Conservation (phyloP, 305 asterid species). For the Fraxinus latifolia region DNA sequence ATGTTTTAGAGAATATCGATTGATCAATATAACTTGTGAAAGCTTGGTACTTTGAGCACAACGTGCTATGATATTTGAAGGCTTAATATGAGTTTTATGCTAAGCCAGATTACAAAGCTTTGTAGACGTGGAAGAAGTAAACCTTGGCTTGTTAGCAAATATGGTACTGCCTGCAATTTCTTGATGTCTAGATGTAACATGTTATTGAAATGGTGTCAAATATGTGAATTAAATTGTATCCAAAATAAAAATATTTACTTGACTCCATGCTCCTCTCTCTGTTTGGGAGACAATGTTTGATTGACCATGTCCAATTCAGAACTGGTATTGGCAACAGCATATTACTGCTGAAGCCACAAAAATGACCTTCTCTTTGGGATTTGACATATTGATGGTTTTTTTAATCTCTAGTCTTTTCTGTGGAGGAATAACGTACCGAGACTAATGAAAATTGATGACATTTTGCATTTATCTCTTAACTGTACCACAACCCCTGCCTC, state of each 20-base stretch:
- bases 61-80: background rate
- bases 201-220: background rate
- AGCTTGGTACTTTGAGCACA: background rate
- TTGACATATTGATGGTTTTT: background rate
- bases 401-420: background rate
- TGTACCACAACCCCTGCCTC: background rate
- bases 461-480: background rate
- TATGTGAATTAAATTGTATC: background rate
- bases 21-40: background rate
- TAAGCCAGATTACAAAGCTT: background rate
- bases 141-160: background rate
- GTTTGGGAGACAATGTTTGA: background rate
- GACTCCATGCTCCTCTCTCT: background rate
- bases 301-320: background rate
- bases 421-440: background rate
- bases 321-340: background rate
- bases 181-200: constrained; percentile 4
- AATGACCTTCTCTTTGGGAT: background rate
- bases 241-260: background rate
- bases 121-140: background rate
- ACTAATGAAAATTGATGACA: background rate
- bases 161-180: constrained; percentile 1
- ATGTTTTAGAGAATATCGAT: background rate
- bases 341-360: background rate
- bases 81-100: constrained; percentile 6